Evolutionary conservation across 176 grass and related monocot species (phyloP).

Genomic region (Triticum urartu): DNA sequence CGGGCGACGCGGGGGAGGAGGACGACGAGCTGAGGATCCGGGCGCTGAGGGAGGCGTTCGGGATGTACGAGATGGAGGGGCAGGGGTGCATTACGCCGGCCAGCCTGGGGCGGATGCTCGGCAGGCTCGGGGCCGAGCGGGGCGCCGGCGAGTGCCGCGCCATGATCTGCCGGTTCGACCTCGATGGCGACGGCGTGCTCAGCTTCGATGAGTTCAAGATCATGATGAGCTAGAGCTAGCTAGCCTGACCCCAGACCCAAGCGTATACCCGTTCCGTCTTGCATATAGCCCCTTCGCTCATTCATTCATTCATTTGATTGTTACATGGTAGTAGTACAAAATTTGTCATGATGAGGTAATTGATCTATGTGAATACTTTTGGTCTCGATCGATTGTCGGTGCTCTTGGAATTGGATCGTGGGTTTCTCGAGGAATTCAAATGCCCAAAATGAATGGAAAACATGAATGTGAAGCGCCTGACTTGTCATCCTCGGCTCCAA

Average conservation of each 20-base stretch:
- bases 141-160: conserved; percentile 33
- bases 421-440: neutral
- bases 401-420: too few relatives aligned
- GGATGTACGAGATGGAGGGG: conserved; percentile 43
- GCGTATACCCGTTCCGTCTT: too few relatives aligned
- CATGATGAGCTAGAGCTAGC: conserved; percentile 50
- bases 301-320: too few relatives aligned
- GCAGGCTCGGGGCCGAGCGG: conserved; percentile 12
- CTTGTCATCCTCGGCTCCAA: too few relatives aligned
- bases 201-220: conserved; percentile 58
- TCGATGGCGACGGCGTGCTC: conserved; percentile 49
- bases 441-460: neutral
- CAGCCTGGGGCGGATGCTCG: conserved; percentile 37
- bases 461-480: too few relatives aligned
- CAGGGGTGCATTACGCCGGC: conserved; percentile 35
- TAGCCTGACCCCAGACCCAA: neutral
- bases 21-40: neutral
- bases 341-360: too few relatives aligned
- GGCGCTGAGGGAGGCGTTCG: conserved; percentile 16
- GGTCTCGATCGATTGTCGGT: too few relatives aligned
- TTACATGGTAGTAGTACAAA: too few relatives aligned
- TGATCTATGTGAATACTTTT: too few relatives aligned
- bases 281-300: too few relatives aligned
- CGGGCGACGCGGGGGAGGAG: neutral
- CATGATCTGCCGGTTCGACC: conserved; percentile 52